Percentiles rank a stretch among this genome's conserved stretches.
These are phyloP conservation scores for Acer yangbiense DNA, from an alignment of 345 rosid species.

Conservation along the genomic window DNA sequence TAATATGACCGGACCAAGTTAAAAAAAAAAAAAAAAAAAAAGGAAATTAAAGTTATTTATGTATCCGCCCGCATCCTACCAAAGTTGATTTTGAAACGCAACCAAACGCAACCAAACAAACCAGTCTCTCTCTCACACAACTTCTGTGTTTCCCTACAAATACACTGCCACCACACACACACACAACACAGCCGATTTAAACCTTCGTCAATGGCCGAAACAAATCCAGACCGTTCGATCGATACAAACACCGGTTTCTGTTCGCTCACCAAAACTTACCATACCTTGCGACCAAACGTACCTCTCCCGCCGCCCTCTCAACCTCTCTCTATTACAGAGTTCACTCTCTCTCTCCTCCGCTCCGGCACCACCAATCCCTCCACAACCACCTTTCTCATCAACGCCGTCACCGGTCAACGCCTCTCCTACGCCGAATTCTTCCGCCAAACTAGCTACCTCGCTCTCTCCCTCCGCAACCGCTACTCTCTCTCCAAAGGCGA, in stretches of 20 bases:
- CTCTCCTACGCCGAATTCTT: slow-evolving; percentile 53
- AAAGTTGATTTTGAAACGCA: no score
- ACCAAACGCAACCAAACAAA: no score
- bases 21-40: no score
- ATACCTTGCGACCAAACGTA: slow-evolving; percentile 51
- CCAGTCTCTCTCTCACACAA: no score
- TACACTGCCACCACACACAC: not conserved
- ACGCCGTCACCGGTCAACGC: slow-evolving; percentile 41
- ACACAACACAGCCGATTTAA: not conserved
- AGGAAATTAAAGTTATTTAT: no score
- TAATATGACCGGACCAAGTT: no score
- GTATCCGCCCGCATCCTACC: no score
- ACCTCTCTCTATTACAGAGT: slow-evolving; percentile 62
- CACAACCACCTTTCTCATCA: slow-evolving; percentile 35
- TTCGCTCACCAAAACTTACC: slow-evolving; percentile 47
- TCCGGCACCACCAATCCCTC: slow-evolving; percentile 33
- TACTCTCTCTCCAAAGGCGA: slow-evolving; percentile 49
- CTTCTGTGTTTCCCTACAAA: not conserved
- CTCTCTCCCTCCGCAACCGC: slow-evolving; percentile 38
- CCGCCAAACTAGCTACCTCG: slow-evolving; percentile 46
- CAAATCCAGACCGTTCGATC: slow-evolving; percentile 16
- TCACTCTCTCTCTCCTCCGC: slow-evolving; percentile 55
- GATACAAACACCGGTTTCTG: slow-evolving; percentile 55
- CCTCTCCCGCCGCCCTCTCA: slow-evolving; percentile 51
- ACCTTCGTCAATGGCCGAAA: not conserved